A percentile compares a stretch with the other conserved stretches of the same genome.
These are phyloP conservation scores for Cercospora janseana DNA, from an alignment of 2,329 filamentous ascomycete species.

Conservation along the genomic window DNA sequence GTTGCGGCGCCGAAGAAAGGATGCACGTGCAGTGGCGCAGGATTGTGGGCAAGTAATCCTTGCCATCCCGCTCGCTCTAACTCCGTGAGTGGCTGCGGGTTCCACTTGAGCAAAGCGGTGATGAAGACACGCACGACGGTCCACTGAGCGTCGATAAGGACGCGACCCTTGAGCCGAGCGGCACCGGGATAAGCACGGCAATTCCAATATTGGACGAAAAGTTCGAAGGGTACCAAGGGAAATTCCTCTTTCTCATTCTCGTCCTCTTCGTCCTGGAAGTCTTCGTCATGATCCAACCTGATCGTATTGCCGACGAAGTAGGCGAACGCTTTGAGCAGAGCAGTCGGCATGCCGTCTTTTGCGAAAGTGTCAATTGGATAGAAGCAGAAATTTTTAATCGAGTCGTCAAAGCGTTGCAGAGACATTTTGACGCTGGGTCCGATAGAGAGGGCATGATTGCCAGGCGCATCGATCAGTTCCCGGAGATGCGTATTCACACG, in stretches of 20 bases:
- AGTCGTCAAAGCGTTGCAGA: neutral
- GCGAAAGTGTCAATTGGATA: neutral
- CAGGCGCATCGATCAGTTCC: neutral
- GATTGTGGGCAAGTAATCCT: neutral
- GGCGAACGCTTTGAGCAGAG: neutral
- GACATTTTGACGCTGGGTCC: neutral
- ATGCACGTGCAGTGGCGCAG: neutral
- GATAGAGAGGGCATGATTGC: neutral
- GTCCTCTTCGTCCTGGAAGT: neutral
- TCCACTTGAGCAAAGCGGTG: too few relatives aligned
- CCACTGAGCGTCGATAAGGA: too few relatives aligned
- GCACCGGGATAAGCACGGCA: neutral
- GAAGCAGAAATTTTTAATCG: neutral
- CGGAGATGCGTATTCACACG: slow-evolving; percentile 1
- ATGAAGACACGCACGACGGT: too few relatives aligned
- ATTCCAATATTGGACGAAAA: neutral
- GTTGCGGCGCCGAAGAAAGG: neutral
- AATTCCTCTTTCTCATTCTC: neutral
- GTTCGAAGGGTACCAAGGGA: neutral
- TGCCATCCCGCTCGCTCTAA: neutral
- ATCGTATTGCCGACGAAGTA: neutral
- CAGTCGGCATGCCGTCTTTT: neutral
- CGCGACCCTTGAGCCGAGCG: too few relatives aligned
- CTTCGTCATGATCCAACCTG: neutral
- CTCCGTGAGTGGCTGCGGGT: too few relatives aligned